A percentile compares a stretch with the other conserved stretches of the same genome.
phyloP scores from a whole-genome alignment of 1,139 yeast genomes.

The Suhomyces terraborum region DNA sequence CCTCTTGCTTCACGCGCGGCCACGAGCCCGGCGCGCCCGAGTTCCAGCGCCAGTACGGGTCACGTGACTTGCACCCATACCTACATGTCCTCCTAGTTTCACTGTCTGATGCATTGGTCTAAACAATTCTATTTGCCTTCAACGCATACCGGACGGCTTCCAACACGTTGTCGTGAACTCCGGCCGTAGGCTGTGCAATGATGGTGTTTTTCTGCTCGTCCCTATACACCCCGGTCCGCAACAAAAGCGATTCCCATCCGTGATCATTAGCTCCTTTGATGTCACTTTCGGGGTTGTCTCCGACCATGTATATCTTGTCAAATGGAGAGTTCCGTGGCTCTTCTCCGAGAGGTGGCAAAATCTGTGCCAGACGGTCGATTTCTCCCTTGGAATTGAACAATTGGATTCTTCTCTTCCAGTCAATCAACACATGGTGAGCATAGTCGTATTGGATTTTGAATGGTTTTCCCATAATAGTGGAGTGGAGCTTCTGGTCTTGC shows the following conservation, averaged over 20 bases:
- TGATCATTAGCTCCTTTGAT: slow-evolving; percentile 83
- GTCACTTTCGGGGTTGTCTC: slow-evolving; percentile 94
- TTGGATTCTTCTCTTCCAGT: slow-evolving; percentile 49
- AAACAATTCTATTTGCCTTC: slow-evolving; percentile 13
- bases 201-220: slow-evolving; percentile 59
- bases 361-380: slow-evolving; percentile 16
- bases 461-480: slow-evolving; percentile 83
- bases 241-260: slow-evolving; percentile 87
- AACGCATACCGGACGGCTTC: slow-evolving; percentile 44
- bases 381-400: background rate
- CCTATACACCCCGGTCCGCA: slow-evolving; percentile 82
- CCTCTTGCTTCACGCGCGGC: too few species aligned
- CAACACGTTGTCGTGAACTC: slow-evolving; percentile 51
- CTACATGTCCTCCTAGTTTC: background rate
- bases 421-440: slow-evolving; percentile 71
- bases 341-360: slow-evolving; percentile 40
- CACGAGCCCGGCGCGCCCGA: too few species aligned
- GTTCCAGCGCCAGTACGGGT: too few species aligned
- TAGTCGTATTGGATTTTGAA: slow-evolving; percentile 77
- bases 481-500: slow-evolving; percentile 41
- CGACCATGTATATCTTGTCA: slow-evolving; percentile 80
- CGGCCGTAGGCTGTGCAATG: slow-evolving; percentile 47
- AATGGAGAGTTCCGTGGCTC: slow-evolving; percentile 48
- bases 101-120: background rate
- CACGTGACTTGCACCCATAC: too few species aligned